These are phyloP conservation scores for Podospora tetraspora DNA, from an alignment of 495 filamentous ascomycete species.

Conservation along the genomic window DNA sequence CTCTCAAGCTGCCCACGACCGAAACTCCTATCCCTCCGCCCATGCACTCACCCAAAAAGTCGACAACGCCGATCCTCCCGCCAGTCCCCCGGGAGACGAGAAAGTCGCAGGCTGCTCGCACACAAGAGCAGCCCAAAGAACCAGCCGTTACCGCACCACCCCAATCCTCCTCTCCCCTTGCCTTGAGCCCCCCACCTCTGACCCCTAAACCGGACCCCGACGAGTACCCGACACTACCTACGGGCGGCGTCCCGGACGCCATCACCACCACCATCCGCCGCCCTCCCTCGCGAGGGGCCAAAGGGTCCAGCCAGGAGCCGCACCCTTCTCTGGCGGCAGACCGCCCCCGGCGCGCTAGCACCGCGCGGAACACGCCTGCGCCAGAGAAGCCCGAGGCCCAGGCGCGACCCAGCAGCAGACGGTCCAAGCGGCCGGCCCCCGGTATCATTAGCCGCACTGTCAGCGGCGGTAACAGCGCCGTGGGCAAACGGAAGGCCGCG, in stretches of 20 bases:
- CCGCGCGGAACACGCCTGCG: conserved; percentile 52
- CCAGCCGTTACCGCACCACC: conserved; percentile 15
- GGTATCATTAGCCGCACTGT: conserved; percentile 65
- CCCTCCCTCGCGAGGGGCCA: conserved; percentile 42
- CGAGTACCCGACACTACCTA: conserved; percentile 19
- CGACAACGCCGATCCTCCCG: conserved; percentile 50
- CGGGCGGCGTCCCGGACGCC: conserved; percentile 10
- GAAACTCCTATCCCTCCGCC: conserved; percentile 31
- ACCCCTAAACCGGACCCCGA: conserved; percentile 31
- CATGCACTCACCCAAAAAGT: conserved; percentile 42
- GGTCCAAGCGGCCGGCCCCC: conserved; percentile 67
- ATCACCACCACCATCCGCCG: conserved; percentile 29
- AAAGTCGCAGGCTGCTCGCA: conserved; percentile 24
- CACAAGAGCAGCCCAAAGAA: conserved; percentile 27
- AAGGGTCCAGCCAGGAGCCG: conserved; percentile 48
- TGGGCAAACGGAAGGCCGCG: conserved; percentile 75
- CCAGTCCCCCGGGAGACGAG: conserved; percentile 38
- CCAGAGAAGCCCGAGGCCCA: conserved; percentile 31
- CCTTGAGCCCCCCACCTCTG: conserved; percentile 25
- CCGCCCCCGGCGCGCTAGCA: conserved; percentile 51
- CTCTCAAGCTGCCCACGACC: conserved; percentile 26
- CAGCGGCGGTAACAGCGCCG: conserved; percentile 65
- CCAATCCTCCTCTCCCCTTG: conserved; percentile 29
- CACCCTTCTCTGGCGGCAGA: conserved; percentile 42
- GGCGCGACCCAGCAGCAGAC: conserved; percentile 40